phyloP scores from a whole-genome alignment of 352 stramenopile genomes.

The Globisporangium irregulare region DNA sequence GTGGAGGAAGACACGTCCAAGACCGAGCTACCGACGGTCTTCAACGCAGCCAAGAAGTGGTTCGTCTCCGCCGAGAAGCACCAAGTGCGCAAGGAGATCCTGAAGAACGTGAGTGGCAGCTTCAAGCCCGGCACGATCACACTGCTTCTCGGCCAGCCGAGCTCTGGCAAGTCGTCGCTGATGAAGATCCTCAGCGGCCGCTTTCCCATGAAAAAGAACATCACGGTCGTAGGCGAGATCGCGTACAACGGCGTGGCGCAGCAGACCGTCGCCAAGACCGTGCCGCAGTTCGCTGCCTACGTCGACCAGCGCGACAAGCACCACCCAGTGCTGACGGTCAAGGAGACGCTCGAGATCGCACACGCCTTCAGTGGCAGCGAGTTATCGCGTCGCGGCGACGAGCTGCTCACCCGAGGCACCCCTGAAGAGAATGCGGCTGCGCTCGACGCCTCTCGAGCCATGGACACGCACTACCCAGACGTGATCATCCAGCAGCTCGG shows the following conservation, averaged over 20 bases:
- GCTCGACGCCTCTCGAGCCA: neutral
- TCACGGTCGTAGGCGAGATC: neutral
- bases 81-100: neutral
- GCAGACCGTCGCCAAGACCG: neutral
- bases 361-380: conserved; percentile 32
- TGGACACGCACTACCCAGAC: conserved; percentile 22
- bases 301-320: conserved; percentile 64
- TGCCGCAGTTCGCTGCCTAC: conserved; percentile 27
- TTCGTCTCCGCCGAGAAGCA: neutral
- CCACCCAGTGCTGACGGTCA: conserved; percentile 70
- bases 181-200: neutral
- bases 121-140: neutral
- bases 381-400: conserved; percentile 7
- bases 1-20: too few relatives aligned
- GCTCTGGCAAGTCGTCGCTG: neutral
- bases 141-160: neutral
- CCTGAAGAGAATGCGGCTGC: conserved; percentile 19
- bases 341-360: conserved; percentile 53
- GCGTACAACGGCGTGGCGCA: neutral
- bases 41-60: neutral
- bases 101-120: neutral
- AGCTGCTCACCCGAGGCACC: conserved; percentile 31
- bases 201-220: neutral
- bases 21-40: neutral
- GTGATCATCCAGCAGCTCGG: conserved; percentile 30